Conservation (phyloP, 2,329 filamentous ascomycete genomes). For the Colletotrichum liriopes region DNA sequence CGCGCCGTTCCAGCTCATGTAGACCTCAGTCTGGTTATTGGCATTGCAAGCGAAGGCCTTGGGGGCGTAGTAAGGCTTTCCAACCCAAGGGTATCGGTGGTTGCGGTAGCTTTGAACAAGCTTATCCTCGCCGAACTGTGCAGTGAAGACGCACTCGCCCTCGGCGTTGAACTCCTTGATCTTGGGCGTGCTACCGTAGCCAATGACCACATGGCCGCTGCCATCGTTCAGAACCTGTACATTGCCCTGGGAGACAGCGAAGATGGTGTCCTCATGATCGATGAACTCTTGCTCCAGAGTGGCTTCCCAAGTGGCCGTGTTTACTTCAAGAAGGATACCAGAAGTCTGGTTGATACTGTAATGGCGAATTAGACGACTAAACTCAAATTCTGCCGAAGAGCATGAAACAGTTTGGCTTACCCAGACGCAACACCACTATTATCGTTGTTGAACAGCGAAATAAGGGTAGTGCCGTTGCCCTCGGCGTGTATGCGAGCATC, state of each 20-base stretch:
- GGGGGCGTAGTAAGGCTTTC: constrained; percentile 53
- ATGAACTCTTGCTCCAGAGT: constrained; percentile 46
- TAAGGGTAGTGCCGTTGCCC: constrained; percentile 43
- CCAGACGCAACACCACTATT: constrained; percentile 46
- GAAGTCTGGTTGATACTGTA: constrained; percentile 44
- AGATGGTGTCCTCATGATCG: constrained; percentile 50
- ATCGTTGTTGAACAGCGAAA: constrained; percentile 56
- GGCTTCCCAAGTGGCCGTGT: constrained; percentile 49
- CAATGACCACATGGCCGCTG: constrained; percentile 68
- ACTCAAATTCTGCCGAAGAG: too few relatives aligned
- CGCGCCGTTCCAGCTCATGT: constrained; percentile 57
- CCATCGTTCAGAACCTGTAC: constrained; percentile 64
- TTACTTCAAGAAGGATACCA: constrained; percentile 46
- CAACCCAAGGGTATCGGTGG: constrained; percentile 69
- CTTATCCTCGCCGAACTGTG: constrained; percentile 59
- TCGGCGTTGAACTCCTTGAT: constrained; percentile 63
- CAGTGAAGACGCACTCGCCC: constrained; percentile 67
- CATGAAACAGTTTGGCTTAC: not conserved
- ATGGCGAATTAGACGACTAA: not conserved
- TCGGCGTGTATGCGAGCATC: constrained; percentile 50
- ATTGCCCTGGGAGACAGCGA: constrained; percentile 64
- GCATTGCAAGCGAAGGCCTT: constrained; percentile 26
- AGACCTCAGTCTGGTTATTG: constrained; percentile 45
- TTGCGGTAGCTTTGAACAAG: constrained; percentile 69
- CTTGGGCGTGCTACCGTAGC: constrained; percentile 68